These are phyloP conservation scores for Alternaria arbusti DNA, from an alignment of 2,329 filamentous ascomycete species.

Conservation along the genomic window DNA sequence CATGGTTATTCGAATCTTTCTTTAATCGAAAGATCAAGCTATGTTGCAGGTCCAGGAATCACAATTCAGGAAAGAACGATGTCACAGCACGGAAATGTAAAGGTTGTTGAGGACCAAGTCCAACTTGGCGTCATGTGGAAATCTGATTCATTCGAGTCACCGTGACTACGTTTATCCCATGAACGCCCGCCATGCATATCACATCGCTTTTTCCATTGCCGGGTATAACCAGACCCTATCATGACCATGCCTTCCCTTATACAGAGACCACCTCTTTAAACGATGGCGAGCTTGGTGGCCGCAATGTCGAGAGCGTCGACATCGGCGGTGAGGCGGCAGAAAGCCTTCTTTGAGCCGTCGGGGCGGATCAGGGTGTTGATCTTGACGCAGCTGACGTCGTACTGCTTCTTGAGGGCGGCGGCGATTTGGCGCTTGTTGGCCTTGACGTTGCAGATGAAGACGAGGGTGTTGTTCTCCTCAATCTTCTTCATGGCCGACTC, in stretches of 20 bases:
- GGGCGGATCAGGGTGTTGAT: slow-evolving; percentile 99
- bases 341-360: slow-evolving; percentile 98
- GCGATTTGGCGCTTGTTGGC: slow-evolving; percentile 99
- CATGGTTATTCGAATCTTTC: neutral
- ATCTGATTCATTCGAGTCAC: slow-evolving; percentile 47
- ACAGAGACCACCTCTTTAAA: slow-evolving; percentile 65
- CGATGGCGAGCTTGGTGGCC: slow-evolving; percentile 97
- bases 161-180: slow-evolving; percentile 45
- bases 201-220: slow-evolving; percentile 43
- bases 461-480: slow-evolving; percentile 99
- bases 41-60: neutral
- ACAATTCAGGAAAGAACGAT: neutral
- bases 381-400: slow-evolving; percentile 97
- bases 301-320: slow-evolving; percentile 99
- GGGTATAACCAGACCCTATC: slow-evolving; percentile 43
- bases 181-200: slow-evolving; percentile 47
- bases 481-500: slow-evolving; percentile 99
- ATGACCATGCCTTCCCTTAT: slow-evolving; percentile 29
- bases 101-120: slow-evolving; percentile 6
- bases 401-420: slow-evolving; percentile 96
- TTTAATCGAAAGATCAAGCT: neutral
- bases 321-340: slow-evolving; percentile 91
- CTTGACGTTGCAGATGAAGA: slow-evolving; percentile 90
- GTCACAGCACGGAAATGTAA: neutral
- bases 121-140: slow-evolving; percentile 38